Evolutionary conservation across 1,284 basidiomycete genomes (phyloP).

Genomic region (Meripilus lineatus): DNA sequence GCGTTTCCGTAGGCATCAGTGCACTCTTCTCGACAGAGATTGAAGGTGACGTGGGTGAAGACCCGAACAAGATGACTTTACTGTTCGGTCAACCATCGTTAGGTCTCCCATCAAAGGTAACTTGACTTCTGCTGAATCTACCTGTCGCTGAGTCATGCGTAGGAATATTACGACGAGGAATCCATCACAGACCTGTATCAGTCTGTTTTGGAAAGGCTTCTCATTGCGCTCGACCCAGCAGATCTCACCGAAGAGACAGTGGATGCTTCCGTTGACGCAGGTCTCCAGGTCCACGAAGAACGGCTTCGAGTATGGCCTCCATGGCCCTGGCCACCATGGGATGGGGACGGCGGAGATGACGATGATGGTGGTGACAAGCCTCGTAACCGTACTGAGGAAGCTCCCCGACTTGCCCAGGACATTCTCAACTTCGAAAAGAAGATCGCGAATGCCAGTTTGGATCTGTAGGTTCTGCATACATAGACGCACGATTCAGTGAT

Average conservation of each 20-base stretch:
- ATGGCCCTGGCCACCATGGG: slow-evolving; percentile 86
- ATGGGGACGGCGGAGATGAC: slow-evolving; percentile 49
- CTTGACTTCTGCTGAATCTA: neutral
- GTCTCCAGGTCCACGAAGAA: slow-evolving; percentile 48
- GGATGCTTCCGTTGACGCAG: slow-evolving; percentile 3
- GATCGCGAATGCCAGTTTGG: slow-evolving; percentile 79
- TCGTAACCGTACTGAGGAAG: slow-evolving; percentile 38
- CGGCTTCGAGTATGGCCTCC: slow-evolving; percentile 67
- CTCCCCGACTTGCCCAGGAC: slow-evolving; percentile 62
- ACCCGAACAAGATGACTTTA: slow-evolving; percentile 83
- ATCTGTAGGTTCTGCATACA: slow-evolving; percentile 51
- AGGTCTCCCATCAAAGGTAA: slow-evolving; percentile 85
- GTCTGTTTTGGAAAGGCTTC: slow-evolving; percentile 63
- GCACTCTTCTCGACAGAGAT: slow-evolving; percentile 76
- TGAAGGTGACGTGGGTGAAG: slow-evolving; percentile 87
- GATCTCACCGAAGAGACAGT: slow-evolving; percentile 17
- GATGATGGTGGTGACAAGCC: slow-evolving; percentile 37
- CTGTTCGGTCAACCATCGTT: slow-evolving; percentile 84
- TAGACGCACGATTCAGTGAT: neutral
- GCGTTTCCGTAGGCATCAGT: slow-evolving; percentile 67
- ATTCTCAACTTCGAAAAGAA: slow-evolving; percentile 80
- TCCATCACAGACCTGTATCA: slow-evolving; percentile 69
- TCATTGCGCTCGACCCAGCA: slow-evolving; percentile 53
- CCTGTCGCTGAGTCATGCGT: slow-evolving; percentile 8
- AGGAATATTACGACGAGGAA: slow-evolving; percentile 91